Evolutionary conservation across 2,329 filamentous ascomycete genomes (phyloP).

Genomic region (Paraconiothyrium sp.): DNA sequence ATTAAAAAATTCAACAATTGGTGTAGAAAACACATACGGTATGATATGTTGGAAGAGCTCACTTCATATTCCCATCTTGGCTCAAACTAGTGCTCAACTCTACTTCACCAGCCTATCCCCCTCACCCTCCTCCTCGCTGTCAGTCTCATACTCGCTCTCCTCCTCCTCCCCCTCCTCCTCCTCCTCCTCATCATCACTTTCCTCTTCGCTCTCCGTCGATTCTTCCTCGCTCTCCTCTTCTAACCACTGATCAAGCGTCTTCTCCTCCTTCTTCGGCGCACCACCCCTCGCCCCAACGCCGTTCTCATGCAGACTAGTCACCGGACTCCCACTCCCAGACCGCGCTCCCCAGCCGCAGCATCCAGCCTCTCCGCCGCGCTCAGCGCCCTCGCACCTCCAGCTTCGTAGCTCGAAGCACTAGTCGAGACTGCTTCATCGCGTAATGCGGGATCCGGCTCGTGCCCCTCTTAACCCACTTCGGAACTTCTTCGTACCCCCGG

Average conservation of each 20-base stretch:
- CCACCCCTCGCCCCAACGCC: conserved; percentile 48
- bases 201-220: conserved; percentile 62
- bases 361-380: conserved; percentile 73
- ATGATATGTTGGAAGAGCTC: too few relatives aligned
- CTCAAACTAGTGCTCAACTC: not conserved
- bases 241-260: conserved; percentile 93
- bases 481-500: conserved; percentile 81
- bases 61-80: too few relatives aligned
- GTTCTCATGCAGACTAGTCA: conserved; percentile 57
- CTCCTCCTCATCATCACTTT: conserved; percentile 25
- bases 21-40: too few relatives aligned
- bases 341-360: conserved; percentile 59
- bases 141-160: conserved; percentile 69
- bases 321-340: conserved; percentile 38
- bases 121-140: conserved; percentile 50
- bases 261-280: conserved; percentile 62
- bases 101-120: conserved; percentile 49
- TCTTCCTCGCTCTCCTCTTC: conserved; percentile 64
- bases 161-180: conserved; percentile 60
- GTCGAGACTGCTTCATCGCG: conserved; percentile 63
- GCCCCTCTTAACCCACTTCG: conserved; percentile 83
- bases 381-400: conserved; percentile 46
- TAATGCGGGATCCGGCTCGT: conserved; percentile 79
- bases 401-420: conserved; percentile 43
- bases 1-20: too few relatives aligned